These are phyloP conservation scores for Ceratocystis lukuohia DNA, from an alignment of 2,329 filamentous ascomycete species.

Conservation along the genomic window DNA sequence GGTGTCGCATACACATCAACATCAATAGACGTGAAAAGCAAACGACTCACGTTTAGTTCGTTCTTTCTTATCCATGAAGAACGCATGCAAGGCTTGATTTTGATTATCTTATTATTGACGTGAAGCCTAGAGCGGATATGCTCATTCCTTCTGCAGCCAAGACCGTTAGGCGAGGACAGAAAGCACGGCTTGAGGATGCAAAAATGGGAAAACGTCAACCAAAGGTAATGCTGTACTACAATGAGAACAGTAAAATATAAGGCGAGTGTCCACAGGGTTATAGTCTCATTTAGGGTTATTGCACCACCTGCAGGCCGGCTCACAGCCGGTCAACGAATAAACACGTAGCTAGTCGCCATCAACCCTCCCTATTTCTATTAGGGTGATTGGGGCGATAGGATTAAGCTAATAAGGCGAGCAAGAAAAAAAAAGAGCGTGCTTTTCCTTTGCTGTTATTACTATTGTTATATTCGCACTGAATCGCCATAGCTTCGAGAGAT, in stretches of 20 bases:
- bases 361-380: not conserved
- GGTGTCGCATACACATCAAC: not conserved
- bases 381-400: not conserved
- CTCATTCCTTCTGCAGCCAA: not conserved
- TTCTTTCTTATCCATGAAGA: too few species aligned
- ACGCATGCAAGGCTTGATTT: not conserved
- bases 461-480: not conserved
- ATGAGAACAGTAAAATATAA: not conserved
- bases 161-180: not conserved
- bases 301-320: not conserved
- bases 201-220: not conserved
- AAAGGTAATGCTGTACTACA: not conserved
- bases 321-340: not conserved
- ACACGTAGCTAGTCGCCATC: too few species aligned
- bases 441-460: not conserved
- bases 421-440: not conserved
- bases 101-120: not conserved
- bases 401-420: not conserved
- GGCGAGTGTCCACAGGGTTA: not conserved
- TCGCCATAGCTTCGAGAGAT: not conserved
- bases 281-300: not conserved
- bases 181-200: not conserved
- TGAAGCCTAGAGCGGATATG: not conserved
- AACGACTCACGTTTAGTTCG: too few species aligned
- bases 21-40: not conserved